phyloP scores from a whole-genome alignment of 1,284 basidiomycete genomes.

The Cryptococcus sp. region DNA sequence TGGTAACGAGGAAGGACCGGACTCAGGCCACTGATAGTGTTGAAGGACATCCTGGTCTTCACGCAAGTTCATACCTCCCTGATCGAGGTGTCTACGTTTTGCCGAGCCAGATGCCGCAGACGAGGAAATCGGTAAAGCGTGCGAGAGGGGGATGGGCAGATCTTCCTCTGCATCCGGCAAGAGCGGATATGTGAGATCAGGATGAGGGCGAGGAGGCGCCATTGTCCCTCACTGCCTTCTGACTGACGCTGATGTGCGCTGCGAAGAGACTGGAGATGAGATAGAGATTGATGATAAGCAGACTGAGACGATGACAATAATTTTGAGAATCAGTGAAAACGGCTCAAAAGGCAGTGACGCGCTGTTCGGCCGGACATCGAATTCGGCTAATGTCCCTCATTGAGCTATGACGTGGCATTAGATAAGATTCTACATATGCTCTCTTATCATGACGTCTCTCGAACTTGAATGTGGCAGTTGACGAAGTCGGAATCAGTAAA shows the following conservation, averaged over 20 bases:
- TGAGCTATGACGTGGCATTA: too few species aligned
- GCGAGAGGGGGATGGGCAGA: conserved; percentile 6
- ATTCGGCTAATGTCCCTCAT: too few species aligned
- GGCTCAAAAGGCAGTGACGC: background rate
- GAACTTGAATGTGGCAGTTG: background rate
- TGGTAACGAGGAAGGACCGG: conserved; percentile 27
- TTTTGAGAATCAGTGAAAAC: background rate
- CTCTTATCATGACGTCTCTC: too few species aligned
- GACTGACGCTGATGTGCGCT: too few species aligned
- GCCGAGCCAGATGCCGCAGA: too few species aligned
- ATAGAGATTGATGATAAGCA: background rate
- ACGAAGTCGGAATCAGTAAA: background rate
- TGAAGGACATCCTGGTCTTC: conserved; percentile 18
- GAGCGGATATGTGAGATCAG: conserved; percentile 22
- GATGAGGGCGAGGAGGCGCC: conserved; percentile 8
- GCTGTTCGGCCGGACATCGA: too few species aligned
- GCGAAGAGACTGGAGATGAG: background rate
- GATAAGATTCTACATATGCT: too few species aligned
- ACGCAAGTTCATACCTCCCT: conserved; percentile 32
- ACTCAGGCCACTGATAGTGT: conserved; percentile 40
- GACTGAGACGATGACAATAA: conserved; percentile 1
- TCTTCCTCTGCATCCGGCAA: conserved; percentile 29
- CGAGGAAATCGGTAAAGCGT: too few species aligned
- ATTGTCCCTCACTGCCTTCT: background rate
- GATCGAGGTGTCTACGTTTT: conserved; percentile 8